Evolutionary conservation across 2,329 filamentous ascomycete genomes (phyloP).

Genomic region (Pochonia chlamydosporia): DNA sequence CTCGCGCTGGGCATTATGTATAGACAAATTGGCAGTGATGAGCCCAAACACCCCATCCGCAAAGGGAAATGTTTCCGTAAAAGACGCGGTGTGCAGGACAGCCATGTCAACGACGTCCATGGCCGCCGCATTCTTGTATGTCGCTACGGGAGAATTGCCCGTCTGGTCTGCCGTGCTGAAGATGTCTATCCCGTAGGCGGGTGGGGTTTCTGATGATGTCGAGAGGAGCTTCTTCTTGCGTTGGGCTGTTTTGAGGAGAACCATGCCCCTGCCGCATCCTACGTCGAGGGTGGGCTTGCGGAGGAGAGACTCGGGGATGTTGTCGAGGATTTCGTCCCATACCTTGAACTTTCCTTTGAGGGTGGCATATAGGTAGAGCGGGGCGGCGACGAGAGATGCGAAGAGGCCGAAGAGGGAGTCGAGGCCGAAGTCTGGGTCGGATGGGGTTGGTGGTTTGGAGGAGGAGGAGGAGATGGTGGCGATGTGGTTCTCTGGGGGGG

Average conservation of each 20-base stretch:
- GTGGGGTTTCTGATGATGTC: not conserved
- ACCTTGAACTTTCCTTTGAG: constrained; percentile 12
- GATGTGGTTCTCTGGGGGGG: too few species aligned
- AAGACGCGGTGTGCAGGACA: too few species aligned
- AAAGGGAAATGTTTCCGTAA: too few species aligned
- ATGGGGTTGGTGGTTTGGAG: too few species aligned
- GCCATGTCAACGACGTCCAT: too few species aligned
- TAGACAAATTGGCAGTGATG: too few species aligned
- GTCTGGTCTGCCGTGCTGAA: constrained; percentile 12
- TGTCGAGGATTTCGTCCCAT: constrained; percentile 10
- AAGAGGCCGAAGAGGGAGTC: constrained; percentile 10
- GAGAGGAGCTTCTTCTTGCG: constrained; percentile 7
- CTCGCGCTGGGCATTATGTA: too few species aligned
- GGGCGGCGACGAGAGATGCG: constrained; percentile 8
- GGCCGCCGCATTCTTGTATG: constrained; percentile 11
- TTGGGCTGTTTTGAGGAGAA: constrained; percentile 12
- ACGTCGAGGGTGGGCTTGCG: constrained; percentile 11
- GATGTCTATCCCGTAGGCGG: constrained; percentile 14
- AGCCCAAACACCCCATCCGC: too few species aligned
- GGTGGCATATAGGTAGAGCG: constrained; percentile 14
- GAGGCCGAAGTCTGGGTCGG: too few species aligned
- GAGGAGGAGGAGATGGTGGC: too few species aligned
- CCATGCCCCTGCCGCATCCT: constrained; percentile 15
- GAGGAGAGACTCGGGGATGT: not conserved
- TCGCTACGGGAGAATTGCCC: constrained; percentile 10